Base-by-base conservation (phyloP, 2,329 filamentous ascomycete species). In the Apiospora saccharicola region DNA sequence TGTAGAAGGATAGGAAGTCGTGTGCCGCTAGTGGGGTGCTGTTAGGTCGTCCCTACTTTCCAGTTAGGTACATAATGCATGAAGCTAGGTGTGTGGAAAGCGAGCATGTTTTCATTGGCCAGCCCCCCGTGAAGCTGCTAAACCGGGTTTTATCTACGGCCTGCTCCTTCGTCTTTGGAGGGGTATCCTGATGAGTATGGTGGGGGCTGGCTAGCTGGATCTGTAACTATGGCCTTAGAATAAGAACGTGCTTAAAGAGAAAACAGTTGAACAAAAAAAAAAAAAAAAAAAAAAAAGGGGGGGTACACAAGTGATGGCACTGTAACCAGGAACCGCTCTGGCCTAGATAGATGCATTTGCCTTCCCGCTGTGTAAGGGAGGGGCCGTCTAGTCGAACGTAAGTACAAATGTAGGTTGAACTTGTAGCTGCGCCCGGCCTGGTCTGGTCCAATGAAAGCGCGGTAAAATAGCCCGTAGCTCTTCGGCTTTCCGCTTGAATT, bases 31-130 rank as follows among this genome's bases (percentile, higher is more conserved):
- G 46, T 34, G 53, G 53, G 26, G 53, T 34, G 16, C 3, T 61
- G 53, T 61, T 30, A 19, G 26, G 26, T 22, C 26, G 16, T 61
- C 4, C n/a, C 51, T 34, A 12, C 47, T 24, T 57, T 19, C 24
- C 5, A 53, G 14, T 16, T 53, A 30, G 14, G 12, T 14, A 41
- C 37, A 8, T 37, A 7, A 37, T 6, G 37, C 8, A 41, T 8
- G 44, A 4, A 46, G 44, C 6, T 30, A 26, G 24, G 12, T 14
- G 13, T 53, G 51, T 30, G 24, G 10, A 30, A 53, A 7, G 53
- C 53, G 53, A 61, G 53, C 53, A 61, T 16, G 53, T 61, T 61
- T 61, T 61, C 24, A 61, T 61, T 61, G 53, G 53, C 14, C 26
- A 61, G 10, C 26, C 4, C 46, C 46, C 51, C 51, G 53, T 61